Conservation (phyloP, 2,329 filamentous ascomycete genomes). For the Bipolaris gigantea region DNA sequence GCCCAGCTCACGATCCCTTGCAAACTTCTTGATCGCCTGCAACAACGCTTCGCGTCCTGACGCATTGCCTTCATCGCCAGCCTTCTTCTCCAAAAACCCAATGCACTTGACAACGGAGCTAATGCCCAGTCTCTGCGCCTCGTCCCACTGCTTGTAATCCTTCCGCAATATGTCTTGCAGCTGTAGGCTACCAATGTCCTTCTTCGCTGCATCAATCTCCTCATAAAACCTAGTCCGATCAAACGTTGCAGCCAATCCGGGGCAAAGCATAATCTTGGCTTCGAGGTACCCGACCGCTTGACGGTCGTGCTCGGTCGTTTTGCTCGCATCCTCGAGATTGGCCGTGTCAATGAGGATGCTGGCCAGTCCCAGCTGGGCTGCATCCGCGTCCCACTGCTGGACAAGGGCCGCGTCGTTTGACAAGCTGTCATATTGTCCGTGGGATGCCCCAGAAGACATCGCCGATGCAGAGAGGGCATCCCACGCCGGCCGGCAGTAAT, state of each 20-base stretch:
- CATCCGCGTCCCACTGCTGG: constrained; percentile 56
- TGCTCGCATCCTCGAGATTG: constrained; percentile 61
- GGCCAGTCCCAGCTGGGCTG: constrained; percentile 69
- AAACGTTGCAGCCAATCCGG: constrained; percentile 49
- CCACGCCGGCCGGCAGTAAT: constrained; percentile 63
- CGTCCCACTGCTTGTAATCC: constrained; percentile 80
- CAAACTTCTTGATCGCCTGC: constrained; percentile 55
- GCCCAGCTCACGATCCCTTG: constrained; percentile 61
- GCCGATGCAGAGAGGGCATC: constrained; percentile 49
- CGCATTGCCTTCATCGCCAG: constrained; percentile 45
- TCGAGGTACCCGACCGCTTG: constrained; percentile 63
- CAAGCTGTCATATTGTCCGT: constrained; percentile 45
- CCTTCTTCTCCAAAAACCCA: constrained; percentile 60
- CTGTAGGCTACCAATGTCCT: constrained; percentile 63
- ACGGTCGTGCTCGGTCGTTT: constrained; percentile 66
- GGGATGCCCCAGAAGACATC: constrained; percentile 47
- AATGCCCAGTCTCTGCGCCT: constrained; percentile 64
- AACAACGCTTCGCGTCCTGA: constrained; percentile 49
- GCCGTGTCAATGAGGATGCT: constrained; percentile 74
- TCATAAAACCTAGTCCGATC: constrained; percentile 60
- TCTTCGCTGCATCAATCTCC: constrained; percentile 65
- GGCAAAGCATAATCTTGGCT: constrained; percentile 51
- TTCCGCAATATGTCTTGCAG: constrained; percentile 73
- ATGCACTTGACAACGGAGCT: constrained; percentile 67
- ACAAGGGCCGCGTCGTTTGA: constrained; percentile 37